A percentile compares a stretch with the other conserved stretches of the same genome.
Conservation (phyloP, 768 basidiomycete genomes). For the Tubosaeta sp. region DNA sequence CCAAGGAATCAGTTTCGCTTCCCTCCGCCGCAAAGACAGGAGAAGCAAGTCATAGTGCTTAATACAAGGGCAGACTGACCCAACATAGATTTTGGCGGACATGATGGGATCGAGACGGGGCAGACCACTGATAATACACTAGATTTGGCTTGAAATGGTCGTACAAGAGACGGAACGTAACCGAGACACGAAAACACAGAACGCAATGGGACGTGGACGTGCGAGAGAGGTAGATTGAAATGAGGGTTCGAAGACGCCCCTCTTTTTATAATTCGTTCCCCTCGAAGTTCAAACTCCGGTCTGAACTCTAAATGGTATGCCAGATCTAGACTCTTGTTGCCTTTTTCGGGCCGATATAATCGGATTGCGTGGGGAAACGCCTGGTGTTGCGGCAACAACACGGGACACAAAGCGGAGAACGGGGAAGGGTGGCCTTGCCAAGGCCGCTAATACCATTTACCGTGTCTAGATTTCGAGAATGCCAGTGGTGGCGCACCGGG, state of each 20-base stretch:
- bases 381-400: neutral
- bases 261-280: slow-evolving; percentile 40
- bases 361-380: slow-evolving; percentile 12
- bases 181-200: slow-evolving; percentile 50
- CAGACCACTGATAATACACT: slow-evolving; percentile 43
- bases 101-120: too few relatives aligned
- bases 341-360: slow-evolving; percentile 18
- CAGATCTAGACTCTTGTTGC: slow-evolving; percentile 21
- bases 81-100: slow-evolving; percentile 83
- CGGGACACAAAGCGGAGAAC: neutral
- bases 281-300: slow-evolving; percentile 48
- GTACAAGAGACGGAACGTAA: slow-evolving; percentile 54
- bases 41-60: slow-evolving; percentile 42
- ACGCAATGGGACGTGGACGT: slow-evolving; percentile 47
- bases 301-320: slow-evolving; percentile 26
- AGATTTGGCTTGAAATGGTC: slow-evolving; percentile 44
- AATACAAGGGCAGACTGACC: slow-evolving; percentile 75
- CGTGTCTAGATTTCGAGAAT: neutral
- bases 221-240: slow-evolving; percentile 36
- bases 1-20: slow-evolving; percentile 52
- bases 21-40: slow-evolving; percentile 37
- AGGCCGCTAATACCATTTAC: neutral
- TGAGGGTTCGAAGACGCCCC: slow-evolving; percentile 28
- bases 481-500: neutral
- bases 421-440: neutral